Base-by-base conservation (phyloP, 2,329 filamentous ascomycete species). In the Elsinoe ampelina region DNA sequence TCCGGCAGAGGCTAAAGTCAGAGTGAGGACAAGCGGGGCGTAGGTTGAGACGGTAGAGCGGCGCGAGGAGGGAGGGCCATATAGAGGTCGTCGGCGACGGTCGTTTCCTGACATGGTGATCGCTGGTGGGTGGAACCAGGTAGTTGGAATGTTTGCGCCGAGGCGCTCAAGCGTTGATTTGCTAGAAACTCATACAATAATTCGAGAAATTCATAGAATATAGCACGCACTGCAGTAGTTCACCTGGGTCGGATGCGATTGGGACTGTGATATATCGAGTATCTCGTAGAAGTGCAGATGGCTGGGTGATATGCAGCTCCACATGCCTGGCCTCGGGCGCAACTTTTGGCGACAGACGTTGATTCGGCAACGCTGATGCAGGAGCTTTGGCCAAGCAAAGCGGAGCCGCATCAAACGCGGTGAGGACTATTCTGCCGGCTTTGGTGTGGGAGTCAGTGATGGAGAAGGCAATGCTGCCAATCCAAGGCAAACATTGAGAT, bases 1-100 rank as follows among this genome's bases (percentile, higher is more conserved):
- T 34, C 91, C 90, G 57, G 87, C 84, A 19, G 91, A 89, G 59
- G 92, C 92, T 63, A 95, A 83, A 47, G 89, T 91, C 58, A 95
- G 83, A 51, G 91, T 96, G 62, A 95, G 73, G 62, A 84, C 85
- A 57, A 97, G 79, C 61, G 92, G 92, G 59, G 95, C 82, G 89
- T 91, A 96, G 74, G 95, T 92, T 67, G 85, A 81, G 73, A 88
- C 81, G 63, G 82, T 79, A 68, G 70, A 71, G 76, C 71, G 80
- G 77, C 73, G 81, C 77, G 62, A 59, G 57, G 64, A 59, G 56
- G 65, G 60, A 41, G 61, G 58, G 17, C 63, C 61, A 60, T 68
- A 67, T 43, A 65, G 60, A 15, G 75, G 79, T 70, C 79, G 76
- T 65, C 81, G 81, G 66, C 79, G 69, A 61, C 69, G 70, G 75